These are phyloP conservation scores for Phyllosticta paracitricarpa DNA, from an alignment of 2,329 filamentous ascomycete species.

Conservation along the genomic window DNA sequence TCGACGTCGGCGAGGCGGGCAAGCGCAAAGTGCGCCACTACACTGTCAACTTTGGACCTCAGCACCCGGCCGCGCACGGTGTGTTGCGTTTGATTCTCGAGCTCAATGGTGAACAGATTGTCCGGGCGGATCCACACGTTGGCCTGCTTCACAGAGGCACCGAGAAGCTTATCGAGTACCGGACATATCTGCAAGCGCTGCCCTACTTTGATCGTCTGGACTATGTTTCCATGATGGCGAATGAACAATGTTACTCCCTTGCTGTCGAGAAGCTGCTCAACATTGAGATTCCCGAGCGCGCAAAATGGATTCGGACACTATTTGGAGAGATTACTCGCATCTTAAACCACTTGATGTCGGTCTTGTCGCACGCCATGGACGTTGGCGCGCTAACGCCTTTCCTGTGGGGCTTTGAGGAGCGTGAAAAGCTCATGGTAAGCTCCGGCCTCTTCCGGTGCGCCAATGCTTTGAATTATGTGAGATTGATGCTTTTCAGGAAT, in stretches of 20 bases:
- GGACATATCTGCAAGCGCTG: constrained; percentile 94
- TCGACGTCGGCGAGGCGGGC: constrained; percentile 39
- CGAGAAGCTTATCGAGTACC: constrained; percentile 99
- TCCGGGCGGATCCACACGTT: constrained; percentile 93
- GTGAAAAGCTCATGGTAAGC: constrained; percentile 97
- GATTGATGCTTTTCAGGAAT: constrained; percentile 56
- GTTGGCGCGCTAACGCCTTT: constrained; percentile 96
- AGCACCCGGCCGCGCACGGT: constrained; percentile 96
- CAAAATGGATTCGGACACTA: constrained; percentile 92
- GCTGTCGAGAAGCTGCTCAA: constrained; percentile 98
- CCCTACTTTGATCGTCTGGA: constrained; percentile 98
- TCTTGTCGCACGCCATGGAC: constrained; percentile 96
- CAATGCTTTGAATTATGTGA: neutral
- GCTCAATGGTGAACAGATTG: constrained; percentile 93
- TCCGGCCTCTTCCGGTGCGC: neutral
- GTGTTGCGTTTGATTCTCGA: constrained; percentile 96
- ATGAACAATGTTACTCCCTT: constrained; percentile 93
- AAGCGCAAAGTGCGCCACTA: constrained; percentile 93
- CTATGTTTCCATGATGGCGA: constrained; percentile 99
- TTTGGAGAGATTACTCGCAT: constrained; percentile 93
- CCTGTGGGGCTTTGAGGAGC: constrained; percentile 98
- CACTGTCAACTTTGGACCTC: constrained; percentile 98
- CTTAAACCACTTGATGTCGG: constrained; percentile 96
- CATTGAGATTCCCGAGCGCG: constrained; percentile 86
- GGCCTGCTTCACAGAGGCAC: constrained; percentile 92